phyloP scores from a whole-genome alignment of 2,329 filamentous ascomycete species.

The Cladosporium sp. region DNA sequence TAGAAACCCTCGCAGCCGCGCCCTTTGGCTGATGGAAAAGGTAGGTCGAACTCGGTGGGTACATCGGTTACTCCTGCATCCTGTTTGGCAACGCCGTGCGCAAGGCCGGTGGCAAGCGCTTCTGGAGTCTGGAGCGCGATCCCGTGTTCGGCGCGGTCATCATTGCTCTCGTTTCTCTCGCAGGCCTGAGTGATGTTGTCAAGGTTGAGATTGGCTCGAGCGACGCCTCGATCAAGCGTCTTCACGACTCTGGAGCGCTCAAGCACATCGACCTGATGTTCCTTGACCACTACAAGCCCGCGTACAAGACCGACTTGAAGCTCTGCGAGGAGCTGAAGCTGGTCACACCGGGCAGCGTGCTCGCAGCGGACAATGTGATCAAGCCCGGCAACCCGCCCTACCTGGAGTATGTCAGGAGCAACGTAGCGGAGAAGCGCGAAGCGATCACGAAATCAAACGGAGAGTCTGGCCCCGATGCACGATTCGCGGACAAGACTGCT shows the following conservation, averaged over 20 bases:
- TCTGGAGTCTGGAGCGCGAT: constrained; percentile 67
- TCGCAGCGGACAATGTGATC: constrained; percentile 66
- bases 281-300: constrained; percentile 73
- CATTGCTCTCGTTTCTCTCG: constrained; percentile 62
- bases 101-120: constrained; percentile 56
- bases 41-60: constrained; percentile 69
- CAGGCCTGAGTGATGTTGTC: constrained; percentile 64
- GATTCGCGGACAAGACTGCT: constrained; percentile 41
- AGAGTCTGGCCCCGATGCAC: constrained; percentile 29
- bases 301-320: constrained; percentile 68
- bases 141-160: constrained; percentile 69
- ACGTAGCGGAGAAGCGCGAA: constrained; percentile 55
- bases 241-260: constrained; percentile 50
- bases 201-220: constrained; percentile 65
- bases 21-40: constrained; percentile 17
- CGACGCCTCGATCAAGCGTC: constrained; percentile 56
- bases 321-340: constrained; percentile 66
- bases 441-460: constrained; percentile 30
- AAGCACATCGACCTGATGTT: constrained; percentile 65
- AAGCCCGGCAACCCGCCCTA: constrained; percentile 66
- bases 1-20: constrained; percentile 7
- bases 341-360: constrained; percentile 55
- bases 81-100: constrained; percentile 64
- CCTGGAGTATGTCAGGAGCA: constrained; percentile 62
- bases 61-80: constrained; percentile 75